Conservation (phyloP, 139 green algal genomes). For the Trebouxia sp. region DNA sequence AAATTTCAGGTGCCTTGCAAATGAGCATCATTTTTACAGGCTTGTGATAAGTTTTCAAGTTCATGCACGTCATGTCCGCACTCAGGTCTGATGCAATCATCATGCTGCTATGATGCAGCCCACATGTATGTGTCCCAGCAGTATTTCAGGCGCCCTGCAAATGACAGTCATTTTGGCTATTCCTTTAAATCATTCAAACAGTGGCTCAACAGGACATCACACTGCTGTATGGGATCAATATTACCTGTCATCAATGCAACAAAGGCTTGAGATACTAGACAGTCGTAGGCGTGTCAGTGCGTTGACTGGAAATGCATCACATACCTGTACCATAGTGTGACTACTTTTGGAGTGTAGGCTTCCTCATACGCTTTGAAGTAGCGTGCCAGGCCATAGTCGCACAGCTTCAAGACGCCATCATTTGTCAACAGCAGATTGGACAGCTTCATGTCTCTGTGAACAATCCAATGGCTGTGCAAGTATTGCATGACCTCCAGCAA, state of each 20-base stretch:
- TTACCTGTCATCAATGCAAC: no score
- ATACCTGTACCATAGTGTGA: constrained; percentile 58
- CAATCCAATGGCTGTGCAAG: constrained; percentile 71
- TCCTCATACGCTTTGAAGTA: constrained; percentile 52
- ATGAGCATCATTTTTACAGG: no score
- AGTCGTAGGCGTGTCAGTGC: no score
- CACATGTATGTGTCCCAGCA: constrained; percentile 58
- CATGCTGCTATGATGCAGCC: constrained; percentile 77
- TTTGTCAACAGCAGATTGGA: constrained; percentile 61
- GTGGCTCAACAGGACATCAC: no score
- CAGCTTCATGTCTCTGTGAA: constrained; percentile 80
- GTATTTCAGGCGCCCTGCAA: constrained; percentile 56
- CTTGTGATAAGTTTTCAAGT: not conserved
- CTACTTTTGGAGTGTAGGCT: constrained; percentile 46
- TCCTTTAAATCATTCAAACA: no score
- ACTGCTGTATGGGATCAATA: not conserved
- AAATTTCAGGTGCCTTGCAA: constrained; percentile 49
- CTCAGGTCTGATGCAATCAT: no score
- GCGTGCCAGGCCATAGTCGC: constrained; percentile 77
- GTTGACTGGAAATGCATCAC: no score
- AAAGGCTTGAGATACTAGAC: no score
- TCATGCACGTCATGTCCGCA: no score
- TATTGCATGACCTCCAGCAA: constrained; percentile 69
- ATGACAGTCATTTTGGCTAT: no score
- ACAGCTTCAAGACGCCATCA: constrained; percentile 71